Conservation (phyloP, 371 early-diverging fungal genomes). For the Chytridium lagenaria region DNA sequence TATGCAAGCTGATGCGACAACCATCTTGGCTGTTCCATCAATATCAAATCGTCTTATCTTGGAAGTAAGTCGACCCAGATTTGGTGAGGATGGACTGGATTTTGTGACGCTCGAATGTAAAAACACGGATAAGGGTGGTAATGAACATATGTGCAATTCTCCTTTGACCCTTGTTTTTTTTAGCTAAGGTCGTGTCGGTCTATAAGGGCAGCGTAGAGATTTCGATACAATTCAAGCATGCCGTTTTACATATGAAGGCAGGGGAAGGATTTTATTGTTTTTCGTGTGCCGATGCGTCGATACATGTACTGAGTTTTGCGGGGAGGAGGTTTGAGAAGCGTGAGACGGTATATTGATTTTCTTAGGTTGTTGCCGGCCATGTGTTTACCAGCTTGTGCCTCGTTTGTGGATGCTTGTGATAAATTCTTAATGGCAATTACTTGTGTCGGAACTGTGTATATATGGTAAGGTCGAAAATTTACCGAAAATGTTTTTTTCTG, state of each 20-base stretch:
- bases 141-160: neutral
- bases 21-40: neutral
- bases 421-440: constrained; percentile 71
- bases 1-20: neutral
- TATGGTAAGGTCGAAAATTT: constrained; percentile 30
- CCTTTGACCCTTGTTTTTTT: too few species aligned
- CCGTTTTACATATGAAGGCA: constrained; percentile 68
- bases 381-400: constrained; percentile 68
- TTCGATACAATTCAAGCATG: constrained; percentile 66
- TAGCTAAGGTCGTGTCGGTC: neutral
- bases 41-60: too few species aligned
- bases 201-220: constrained; percentile 51
- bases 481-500: too few species aligned
- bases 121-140: constrained; percentile 20
- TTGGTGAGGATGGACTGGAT: too few species aligned
- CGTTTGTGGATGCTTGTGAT: constrained; percentile 62
- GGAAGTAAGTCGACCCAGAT: too few species aligned
- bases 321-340: constrained; percentile 65
- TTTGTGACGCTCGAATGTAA: constrained; percentile 21
- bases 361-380: constrained; percentile 71
- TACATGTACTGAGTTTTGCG: constrained; percentile 69
- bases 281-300: constrained; percentile 72
- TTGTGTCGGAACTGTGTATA: constrained; percentile 57
- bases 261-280: constrained; percentile 64
- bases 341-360: neutral